Evolutionary conservation across 305 asterid species (phyloP).

Genomic region (Rubia peregrina): DNA sequence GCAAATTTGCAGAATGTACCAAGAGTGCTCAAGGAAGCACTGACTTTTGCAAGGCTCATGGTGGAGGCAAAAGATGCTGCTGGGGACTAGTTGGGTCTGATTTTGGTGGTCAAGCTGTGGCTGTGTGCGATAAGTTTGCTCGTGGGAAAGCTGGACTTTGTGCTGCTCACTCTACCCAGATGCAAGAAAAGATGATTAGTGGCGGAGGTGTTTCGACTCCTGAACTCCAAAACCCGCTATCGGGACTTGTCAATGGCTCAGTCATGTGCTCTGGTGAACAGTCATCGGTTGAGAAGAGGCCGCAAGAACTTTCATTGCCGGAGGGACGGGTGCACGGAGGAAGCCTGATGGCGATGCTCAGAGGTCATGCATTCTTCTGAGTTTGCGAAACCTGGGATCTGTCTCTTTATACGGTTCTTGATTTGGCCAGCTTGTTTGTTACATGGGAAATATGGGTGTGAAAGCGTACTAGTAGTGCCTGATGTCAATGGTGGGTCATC

Average conservation of each 20-base stretch:
- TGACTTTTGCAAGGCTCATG: conserved; percentile 59
- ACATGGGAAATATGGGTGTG: neutral
- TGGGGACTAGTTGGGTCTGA: conserved; percentile 42
- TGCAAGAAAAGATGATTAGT: conserved; percentile 21
- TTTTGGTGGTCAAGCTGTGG: conserved; percentile 17
- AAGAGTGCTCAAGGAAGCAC: conserved; percentile 75
- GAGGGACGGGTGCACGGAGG: conserved; percentile 81
- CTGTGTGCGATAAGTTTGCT: conserved; percentile 50
- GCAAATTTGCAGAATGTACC: conserved; percentile 40
- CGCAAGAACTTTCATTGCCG: conserved; percentile 36
- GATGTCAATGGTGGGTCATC: neutral
- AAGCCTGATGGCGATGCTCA: conserved; percentile 52
- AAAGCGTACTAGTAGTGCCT: neutral
- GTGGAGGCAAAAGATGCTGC: conserved; percentile 57
- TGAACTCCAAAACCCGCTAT: conserved; percentile 17
- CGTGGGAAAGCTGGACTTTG: conserved; percentile 53
- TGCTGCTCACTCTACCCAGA: conserved; percentile 39
- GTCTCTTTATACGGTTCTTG: neutral
- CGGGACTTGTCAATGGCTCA: conserved; percentile 17
- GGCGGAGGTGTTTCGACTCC: conserved; percentile 17
- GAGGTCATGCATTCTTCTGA: conserved; percentile 25
- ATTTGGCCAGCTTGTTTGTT: conserved; percentile 14
- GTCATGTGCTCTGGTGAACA: conserved; percentile 11
- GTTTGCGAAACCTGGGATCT: conserved; percentile 16
- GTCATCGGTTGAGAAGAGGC: conserved; percentile 11